These are phyloP conservation scores for Botrytis fragariae DNA, from an alignment of 2,329 filamentous ascomycete genomes.

Conservation along the genomic window DNA sequence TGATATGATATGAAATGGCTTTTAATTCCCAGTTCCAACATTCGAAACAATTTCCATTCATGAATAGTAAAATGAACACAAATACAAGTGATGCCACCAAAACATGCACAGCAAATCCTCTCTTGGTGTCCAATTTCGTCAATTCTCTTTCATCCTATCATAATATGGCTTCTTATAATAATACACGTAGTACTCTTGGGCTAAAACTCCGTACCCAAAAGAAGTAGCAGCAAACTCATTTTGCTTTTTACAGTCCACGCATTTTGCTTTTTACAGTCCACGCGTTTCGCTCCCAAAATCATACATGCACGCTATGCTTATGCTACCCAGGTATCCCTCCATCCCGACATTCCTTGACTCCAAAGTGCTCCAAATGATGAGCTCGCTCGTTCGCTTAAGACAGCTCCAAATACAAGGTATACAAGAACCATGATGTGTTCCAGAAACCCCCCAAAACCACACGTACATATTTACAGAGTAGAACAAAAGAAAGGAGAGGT, in stretches of 20 bases:
- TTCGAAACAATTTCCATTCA: neutral
- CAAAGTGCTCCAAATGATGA: neutral
- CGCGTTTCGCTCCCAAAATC: neutral
- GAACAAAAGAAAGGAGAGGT: neutral
- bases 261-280: neutral
- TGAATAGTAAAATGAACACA: neutral
- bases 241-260: neutral
- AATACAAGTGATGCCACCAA: neutral
- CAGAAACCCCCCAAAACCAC: neutral
- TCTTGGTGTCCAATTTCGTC: neutral
- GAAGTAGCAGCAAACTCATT: neutral
- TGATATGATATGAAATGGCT: conserved; percentile 13
- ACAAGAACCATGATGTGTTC: neutral
- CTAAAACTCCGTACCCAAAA: neutral
- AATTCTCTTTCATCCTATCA: neutral
- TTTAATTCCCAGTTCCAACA: neutral
- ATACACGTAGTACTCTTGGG: neutral
- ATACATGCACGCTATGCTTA: neutral
- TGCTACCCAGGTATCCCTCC: neutral
- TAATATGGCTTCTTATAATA: neutral
- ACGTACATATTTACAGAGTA: neutral
- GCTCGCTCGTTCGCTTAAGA: neutral
- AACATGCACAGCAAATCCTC: neutral
- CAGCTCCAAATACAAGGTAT: neutral
- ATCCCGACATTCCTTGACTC: neutral